These are phyloP conservation scores for Candida arabinofermentans DNA, from an alignment of 805 yeast genomes.

Conservation along the genomic window DNA sequence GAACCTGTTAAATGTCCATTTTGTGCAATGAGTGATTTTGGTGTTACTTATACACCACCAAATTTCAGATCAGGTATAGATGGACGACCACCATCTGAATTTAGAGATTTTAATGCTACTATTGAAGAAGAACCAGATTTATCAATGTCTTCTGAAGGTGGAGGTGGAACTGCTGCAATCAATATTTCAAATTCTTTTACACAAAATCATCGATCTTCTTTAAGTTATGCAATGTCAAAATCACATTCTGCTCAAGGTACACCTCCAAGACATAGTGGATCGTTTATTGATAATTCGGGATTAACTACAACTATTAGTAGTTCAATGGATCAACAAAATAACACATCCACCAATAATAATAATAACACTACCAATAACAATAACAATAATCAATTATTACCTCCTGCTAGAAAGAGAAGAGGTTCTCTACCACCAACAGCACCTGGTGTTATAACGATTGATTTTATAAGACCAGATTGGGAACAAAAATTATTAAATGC, in stretches of 20 bases:
- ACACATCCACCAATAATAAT: background rate
- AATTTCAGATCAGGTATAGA: conserved; percentile 52
- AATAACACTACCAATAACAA: background rate
- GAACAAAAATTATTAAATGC: conserved; percentile 68
- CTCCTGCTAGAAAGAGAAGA: conserved; percentile 33
- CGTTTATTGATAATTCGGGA: conserved; percentile 7
- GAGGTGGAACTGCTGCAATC: conserved; percentile 2
- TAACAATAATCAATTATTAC: background rate
- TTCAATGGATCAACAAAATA: background rate
- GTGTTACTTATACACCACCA: conserved; percentile 76
- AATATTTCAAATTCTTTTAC: background rate
- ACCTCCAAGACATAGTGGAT: conserved; percentile 19
- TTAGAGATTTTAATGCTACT: conserved; percentile 25
- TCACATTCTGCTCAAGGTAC: conserved; percentile 26
- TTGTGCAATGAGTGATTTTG: conserved; percentile 84
- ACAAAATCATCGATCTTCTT: conserved; percentile 16
- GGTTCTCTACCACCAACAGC: conserved; percentile 64
- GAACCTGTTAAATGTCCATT: conserved; percentile 92
- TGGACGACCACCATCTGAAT: conserved; percentile 46
- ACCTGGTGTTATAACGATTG: conserved; percentile 72
- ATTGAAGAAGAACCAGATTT: conserved; percentile 22
- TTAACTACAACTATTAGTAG: background rate
- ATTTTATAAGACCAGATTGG: conserved; percentile 91
- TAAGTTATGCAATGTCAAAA: conserved; percentile 25
- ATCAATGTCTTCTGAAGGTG: background rate